Conservation (phyloP, 164 flowering plant genomes). For the Stephania yunnanensis region DNA sequence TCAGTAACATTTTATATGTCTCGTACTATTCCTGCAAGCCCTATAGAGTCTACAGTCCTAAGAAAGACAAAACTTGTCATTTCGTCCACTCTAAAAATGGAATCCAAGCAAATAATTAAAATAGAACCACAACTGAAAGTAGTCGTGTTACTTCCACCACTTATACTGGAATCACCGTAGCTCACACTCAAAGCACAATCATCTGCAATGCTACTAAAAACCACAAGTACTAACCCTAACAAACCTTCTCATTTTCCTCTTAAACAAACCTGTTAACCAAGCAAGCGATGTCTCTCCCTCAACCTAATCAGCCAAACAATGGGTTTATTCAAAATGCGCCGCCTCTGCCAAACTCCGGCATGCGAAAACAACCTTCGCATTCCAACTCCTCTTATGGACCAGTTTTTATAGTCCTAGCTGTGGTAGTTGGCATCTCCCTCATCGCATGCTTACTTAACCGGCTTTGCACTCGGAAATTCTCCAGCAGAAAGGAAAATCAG, state of each 20-base stretch:
- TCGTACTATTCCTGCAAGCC: too few relatives aligned
- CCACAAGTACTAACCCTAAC: background rate
- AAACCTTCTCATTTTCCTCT: background rate
- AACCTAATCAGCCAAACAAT: background rate
- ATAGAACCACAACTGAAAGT: background rate
- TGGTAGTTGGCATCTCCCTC: conserved; percentile 52
- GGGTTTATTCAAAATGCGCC: background rate
- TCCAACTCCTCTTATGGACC: conserved; percentile 64
- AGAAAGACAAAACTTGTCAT: too few relatives aligned
- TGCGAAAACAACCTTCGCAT: conserved; percentile 19
- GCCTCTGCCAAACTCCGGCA: conserved; percentile 11
- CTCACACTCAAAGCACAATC: conserved; percentile 15
- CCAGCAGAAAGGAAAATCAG: conserved; percentile 8
- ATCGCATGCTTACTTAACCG: conserved; percentile 65
- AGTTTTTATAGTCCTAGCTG: conserved; percentile 63
- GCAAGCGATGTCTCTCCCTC: conserved; percentile 2
- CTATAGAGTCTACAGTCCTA: too few relatives aligned
- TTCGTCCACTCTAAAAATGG: too few relatives aligned
- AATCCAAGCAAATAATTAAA: background rate
- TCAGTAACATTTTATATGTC: too few relatives aligned
- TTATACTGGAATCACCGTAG: conserved; percentile 2
- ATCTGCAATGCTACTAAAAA: background rate
- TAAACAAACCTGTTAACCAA: background rate
- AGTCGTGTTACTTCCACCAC: background rate
- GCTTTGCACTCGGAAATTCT: conserved; percentile 33